Conservation (phyloP, 371 early-diverging fungal species). For the Mucor sp. region DNA sequence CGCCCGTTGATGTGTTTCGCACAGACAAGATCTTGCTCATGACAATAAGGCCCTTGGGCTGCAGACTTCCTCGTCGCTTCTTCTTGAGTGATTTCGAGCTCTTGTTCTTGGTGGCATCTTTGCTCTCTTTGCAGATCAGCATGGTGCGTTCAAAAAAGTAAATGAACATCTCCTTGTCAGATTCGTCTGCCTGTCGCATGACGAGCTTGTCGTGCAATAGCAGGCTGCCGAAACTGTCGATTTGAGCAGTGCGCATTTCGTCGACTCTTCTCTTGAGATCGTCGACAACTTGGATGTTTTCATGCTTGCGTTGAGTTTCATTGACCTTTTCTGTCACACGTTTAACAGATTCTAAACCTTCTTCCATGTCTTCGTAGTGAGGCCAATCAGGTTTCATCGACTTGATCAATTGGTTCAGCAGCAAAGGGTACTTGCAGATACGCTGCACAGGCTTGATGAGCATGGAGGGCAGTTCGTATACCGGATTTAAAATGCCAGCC, state of each 20-base stretch:
- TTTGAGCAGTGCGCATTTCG: constrained; percentile 16
- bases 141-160: constrained; percentile 89
- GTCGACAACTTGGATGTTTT: constrained; percentile 76
- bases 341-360: constrained; percentile 81
- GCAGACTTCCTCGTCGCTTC: constrained; percentile 54
- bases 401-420: constrained; percentile 86
- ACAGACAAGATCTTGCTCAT: constrained; percentile 24
- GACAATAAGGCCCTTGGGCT: constrained; percentile 81
- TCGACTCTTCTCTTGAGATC: constrained; percentile 77
- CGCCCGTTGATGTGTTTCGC: constrained; percentile 5
- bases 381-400: constrained; percentile 71
- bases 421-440: constrained; percentile 94
- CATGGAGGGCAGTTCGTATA: constrained; percentile 83
- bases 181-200: constrained; percentile 69
- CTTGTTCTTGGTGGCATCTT: constrained; percentile 47
- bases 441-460: constrained; percentile 98
- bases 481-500: constrained; percentile 79
- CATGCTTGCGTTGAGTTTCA: constrained; percentile 88
- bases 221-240: constrained; percentile 78
- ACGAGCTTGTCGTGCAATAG: constrained; percentile 81
- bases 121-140: constrained; percentile 84
- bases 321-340: constrained; percentile 90
- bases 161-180: constrained; percentile 77
- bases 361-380: constrained; percentile 73
- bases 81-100: constrained; percentile 49